A percentile compares a stretch with the other conserved stretches of the same genome.
These are phyloP conservation scores for Epicoccum nigrum DNA, from an alignment of 2,329 filamentous ascomycete species.

Conservation along the genomic window DNA sequence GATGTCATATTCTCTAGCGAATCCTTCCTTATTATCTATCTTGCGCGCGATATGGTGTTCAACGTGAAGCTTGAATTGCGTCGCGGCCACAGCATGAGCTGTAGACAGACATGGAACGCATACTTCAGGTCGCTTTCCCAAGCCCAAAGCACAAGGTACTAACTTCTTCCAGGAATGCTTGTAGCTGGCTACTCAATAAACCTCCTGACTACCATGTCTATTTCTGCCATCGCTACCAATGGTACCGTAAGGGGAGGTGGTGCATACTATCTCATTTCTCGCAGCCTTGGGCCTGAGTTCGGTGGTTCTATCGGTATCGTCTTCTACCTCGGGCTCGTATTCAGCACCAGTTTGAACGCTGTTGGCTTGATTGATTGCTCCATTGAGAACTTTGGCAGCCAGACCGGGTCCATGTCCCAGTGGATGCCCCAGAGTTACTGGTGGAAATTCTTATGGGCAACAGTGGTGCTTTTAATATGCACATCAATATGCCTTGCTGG, in stretches of 20 bases:
- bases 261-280: conserved; percentile 86
- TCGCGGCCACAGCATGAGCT: too few relatives aligned
- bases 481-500: conserved; percentile 79
- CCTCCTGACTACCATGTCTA: conserved; percentile 81
- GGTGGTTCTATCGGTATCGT: conserved; percentile 86
- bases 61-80: too few relatives aligned
- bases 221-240: conserved; percentile 89
- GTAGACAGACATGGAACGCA: too few relatives aligned
- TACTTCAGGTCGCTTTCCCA: too few relatives aligned
- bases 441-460: conserved; percentile 78
- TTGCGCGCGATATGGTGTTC: too few relatives aligned
- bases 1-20: neutral
- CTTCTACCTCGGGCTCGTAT: conserved; percentile 82
- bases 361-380: conserved; percentile 86
- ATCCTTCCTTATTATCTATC: too few relatives aligned
- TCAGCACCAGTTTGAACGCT: conserved; percentile 87
- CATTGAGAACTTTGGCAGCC: conserved; percentile 71
- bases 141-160: conserved; percentile 17
- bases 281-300: conserved; percentile 79
- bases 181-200: conserved; percentile 79
- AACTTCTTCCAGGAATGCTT: conserved; percentile 64
- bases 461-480: conserved; percentile 71
- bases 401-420: conserved; percentile 62
- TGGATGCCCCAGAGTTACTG: conserved; percentile 74
- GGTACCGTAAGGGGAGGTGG: conserved; percentile 87